phyloP scores from a whole-genome alignment of 352 stramenopile species.

The Peronospora belbahrii region DNA sequence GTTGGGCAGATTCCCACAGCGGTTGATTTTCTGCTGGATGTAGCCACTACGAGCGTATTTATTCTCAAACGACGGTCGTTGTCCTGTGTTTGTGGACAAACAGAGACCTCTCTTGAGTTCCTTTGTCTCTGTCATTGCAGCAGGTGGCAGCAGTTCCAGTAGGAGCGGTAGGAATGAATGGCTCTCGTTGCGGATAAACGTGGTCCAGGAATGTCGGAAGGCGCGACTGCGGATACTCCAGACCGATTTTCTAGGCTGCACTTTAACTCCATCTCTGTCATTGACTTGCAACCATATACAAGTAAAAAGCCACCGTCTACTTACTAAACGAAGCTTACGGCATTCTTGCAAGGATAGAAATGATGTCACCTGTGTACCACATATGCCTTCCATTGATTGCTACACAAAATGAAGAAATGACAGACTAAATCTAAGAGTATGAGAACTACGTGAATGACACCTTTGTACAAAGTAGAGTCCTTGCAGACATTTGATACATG shows the following conservation, averaged over 20 bases:
- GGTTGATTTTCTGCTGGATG: constrained; percentile 61
- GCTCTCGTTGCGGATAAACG: constrained; percentile 38
- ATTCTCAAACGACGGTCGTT: constrained; percentile 59
- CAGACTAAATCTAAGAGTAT: too few relatives aligned
- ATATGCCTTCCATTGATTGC: constrained; percentile 38
- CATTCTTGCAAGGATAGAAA: constrained; percentile 44
- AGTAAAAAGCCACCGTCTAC: constrained; percentile 49
- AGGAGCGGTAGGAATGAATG: constrained; percentile 33
- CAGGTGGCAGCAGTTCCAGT: constrained; percentile 25
- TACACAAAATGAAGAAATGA: constrained; percentile 3
- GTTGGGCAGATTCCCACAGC: constrained; percentile 56
- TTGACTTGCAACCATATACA: constrained; percentile 38
- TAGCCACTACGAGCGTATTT: constrained; percentile 49
- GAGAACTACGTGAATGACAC: constrained; percentile 4
- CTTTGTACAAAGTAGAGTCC: background rate
- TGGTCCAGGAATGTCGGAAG: constrained; percentile 50
- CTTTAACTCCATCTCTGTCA: background rate
- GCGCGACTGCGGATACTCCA: constrained; percentile 44
- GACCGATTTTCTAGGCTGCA: constrained; percentile 39
- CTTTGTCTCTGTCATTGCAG: constrained; percentile 33
- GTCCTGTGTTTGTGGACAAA: constrained; percentile 54
- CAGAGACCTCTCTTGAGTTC: constrained; percentile 51
- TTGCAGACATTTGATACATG: background rate
- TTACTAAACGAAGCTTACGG: constrained; percentile 36
- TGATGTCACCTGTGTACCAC: constrained; percentile 20